Conservation (phyloP, 1,284 basidiomycete genomes). For the Sanghuangporus weigelae region DNA sequence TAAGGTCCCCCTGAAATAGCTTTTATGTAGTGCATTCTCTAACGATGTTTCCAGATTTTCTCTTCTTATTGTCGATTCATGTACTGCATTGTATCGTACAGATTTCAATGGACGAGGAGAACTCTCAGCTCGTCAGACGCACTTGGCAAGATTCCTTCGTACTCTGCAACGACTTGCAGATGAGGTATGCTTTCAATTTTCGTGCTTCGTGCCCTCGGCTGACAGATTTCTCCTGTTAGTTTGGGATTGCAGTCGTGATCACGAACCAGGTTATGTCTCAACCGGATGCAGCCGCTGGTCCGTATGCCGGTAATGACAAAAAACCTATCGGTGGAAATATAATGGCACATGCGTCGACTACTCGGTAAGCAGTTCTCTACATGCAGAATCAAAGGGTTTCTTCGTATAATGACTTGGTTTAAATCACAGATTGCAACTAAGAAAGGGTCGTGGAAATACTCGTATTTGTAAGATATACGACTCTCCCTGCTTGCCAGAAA, state of each 20-base stretch:
- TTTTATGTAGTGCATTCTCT: constrained; percentile 15
- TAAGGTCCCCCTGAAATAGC: constrained; percentile 31
- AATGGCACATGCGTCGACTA: constrained; percentile 94
- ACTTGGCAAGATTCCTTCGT: constrained; percentile 95
- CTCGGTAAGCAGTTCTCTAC: constrained; percentile 47
- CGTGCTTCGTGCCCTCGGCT: not conserved
- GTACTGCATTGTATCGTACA: constrained; percentile 93
- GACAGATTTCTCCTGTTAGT: constrained; percentile 43
- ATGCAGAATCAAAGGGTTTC: not conserved
- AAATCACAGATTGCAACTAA: constrained; percentile 70
- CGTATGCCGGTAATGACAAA: constrained; percentile 88
- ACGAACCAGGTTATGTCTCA: constrained; percentile 99
- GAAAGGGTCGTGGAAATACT: constrained; percentile 90
- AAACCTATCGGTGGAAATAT: constrained; percentile 98
- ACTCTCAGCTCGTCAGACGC: constrained; percentile 91
- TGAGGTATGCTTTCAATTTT: constrained; percentile 54
- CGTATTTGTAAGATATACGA: constrained; percentile 97
- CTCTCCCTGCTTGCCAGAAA: constrained; percentile 96
- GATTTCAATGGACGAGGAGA: constrained; percentile 97
- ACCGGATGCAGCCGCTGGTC: constrained; percentile 89
- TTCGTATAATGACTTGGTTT: not conserved
- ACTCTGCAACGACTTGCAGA: constrained; percentile 92
- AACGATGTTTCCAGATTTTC: constrained; percentile 67
- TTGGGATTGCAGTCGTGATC: constrained; percentile 95
- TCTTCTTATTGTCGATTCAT: constrained; percentile 94